Evolutionary conservation across 805 yeast genomes (phyloP), one percentile per base, ranked within the genome.

Genomic region (Candida fluviatilis): DNA sequence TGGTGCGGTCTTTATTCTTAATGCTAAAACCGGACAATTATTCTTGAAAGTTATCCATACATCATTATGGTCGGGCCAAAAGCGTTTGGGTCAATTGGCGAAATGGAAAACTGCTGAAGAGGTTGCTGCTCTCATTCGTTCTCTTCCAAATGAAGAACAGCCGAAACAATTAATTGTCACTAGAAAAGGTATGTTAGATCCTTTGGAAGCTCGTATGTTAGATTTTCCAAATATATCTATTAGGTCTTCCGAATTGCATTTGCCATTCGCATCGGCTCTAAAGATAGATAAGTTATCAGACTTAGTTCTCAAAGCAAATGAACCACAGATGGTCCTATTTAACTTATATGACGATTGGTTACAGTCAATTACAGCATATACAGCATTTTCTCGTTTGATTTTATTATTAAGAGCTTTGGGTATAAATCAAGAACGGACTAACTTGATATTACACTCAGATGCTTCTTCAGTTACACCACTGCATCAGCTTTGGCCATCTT

Each of bases 21-120:
- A 91, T 54, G 97, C 99, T 1, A 80, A 81, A 48, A 78, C 90
- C 1, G 99, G 99, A 25, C 96, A 90, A 55, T 61, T 93, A 36
- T 89, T 85, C 55, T 69, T 93, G 60, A 88, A 87, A 55, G 78
- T 93, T 38, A 87, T 93, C 42, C 98, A 91, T 53, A 87, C 95
- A 0, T 84, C 95, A 4, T 95, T 88, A 2, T 93, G 96, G 95
- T 83, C 95, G 3, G 99, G 99, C 14, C 98, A 93, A 59, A 90
- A 88, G 53, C 82, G 97, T 51, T 71, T 91, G 43, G 83, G 93
- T 19, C 97, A 93, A 55, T 65, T 93, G 47, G 90, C 98, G 1
- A 93, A 93, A 57, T 93, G 99, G 99, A 93, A 91, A 58, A 82
- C 98, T 1, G 98, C 99, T 0, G 99, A 93, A 62, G 98, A 91